These are phyloP conservation scores for Penicillium herquei DNA, from an alignment of 495 filamentous ascomycete genomes.

Conservation along the genomic window DNA sequence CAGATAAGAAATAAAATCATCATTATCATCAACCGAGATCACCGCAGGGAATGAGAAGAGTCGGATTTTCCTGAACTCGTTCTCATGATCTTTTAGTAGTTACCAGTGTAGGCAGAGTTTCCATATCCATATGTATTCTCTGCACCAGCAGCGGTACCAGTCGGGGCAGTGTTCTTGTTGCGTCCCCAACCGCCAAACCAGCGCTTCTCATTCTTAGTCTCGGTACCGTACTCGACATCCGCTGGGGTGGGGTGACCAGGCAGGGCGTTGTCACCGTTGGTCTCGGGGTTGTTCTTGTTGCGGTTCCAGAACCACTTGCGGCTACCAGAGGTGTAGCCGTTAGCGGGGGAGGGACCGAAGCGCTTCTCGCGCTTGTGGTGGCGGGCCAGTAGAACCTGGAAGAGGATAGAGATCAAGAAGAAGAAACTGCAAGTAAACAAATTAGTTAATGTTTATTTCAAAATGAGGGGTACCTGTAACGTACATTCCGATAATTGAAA, in stretches of 20 bases:
- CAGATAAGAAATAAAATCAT: slow-evolving; percentile 14
- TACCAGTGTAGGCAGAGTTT: slow-evolving; percentile 40
- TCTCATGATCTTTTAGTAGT: slow-evolving; percentile 21
- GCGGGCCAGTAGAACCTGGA: slow-evolving; percentile 63
- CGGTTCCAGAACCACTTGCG: slow-evolving; percentile 50
- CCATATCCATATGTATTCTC: slow-evolving; percentile 30
- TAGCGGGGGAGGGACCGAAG: slow-evolving; percentile 73
- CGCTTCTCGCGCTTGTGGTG: slow-evolving; percentile 76
- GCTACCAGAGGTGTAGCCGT: slow-evolving; percentile 73
- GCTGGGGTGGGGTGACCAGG: slow-evolving; percentile 35
- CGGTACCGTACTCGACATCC: slow-evolving; percentile 35
- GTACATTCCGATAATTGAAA: slow-evolving; percentile 77
- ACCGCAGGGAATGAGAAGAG: neutral
- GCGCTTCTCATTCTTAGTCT: slow-evolving; percentile 25
- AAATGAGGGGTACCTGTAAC: slow-evolving; percentile 25
- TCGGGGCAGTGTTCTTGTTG: slow-evolving; percentile 24
- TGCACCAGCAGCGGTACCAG: slow-evolving; percentile 10
- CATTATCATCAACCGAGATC: slow-evolving; percentile 19
- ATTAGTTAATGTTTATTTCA: slow-evolving; percentile 1
- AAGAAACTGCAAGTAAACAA: slow-evolving; percentile 51
- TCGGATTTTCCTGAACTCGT: too few species aligned
- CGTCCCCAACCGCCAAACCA: slow-evolving; percentile 23
- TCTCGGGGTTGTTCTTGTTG: slow-evolving; percentile 43
- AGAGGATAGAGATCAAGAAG: slow-evolving; percentile 62
- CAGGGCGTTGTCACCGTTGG: slow-evolving; percentile 29